Conservation (phyloP, 2,329 filamentous ascomycete genomes). For the Macrophomina tecta region DNA sequence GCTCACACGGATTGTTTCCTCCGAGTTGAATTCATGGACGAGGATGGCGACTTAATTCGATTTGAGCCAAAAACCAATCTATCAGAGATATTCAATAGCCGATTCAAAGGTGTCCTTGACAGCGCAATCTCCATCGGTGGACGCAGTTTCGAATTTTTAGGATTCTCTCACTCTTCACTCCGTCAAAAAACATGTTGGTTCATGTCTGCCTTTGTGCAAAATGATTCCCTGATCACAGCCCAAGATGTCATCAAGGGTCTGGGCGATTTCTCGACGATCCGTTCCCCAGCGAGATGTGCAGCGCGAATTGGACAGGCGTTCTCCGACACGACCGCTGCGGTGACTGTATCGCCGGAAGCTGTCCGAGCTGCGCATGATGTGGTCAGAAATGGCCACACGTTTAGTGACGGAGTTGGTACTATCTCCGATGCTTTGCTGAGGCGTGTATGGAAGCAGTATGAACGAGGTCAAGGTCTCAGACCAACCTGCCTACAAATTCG, state of each 20-base stretch:
- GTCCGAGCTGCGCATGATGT: conserved; percentile 54
- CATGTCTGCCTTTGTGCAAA: conserved; percentile 55
- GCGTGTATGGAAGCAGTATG: conserved; percentile 62
- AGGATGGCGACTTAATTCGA: conserved; percentile 69
- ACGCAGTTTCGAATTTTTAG: conserved; percentile 67
- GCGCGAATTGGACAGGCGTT: conserved; percentile 71
- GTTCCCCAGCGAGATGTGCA: conserved; percentile 63
- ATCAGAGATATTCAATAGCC: conserved; percentile 58
- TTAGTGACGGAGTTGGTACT: conserved; percentile 81
- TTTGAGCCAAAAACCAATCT: conserved; percentile 61
- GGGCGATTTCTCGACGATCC: conserved; percentile 59
- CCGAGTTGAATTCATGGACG: conserved; percentile 75
- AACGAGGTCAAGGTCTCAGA: conserved; percentile 48
- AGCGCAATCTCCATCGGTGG: conserved; percentile 68
- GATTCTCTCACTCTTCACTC: conserved; percentile 81
- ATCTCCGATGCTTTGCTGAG: conserved; percentile 67
- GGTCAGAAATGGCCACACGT: conserved; percentile 60
- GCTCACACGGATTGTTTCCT: conserved; percentile 68
- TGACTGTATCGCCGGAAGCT: conserved; percentile 52
- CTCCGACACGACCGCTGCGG: conserved; percentile 72
- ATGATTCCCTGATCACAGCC: conserved; percentile 42
- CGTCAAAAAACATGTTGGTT: conserved; percentile 75
- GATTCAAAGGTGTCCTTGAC: conserved; percentile 67
- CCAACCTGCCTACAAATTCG: conserved; percentile 78
- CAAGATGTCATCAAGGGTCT: conserved; percentile 51